A percentile compares a stretch with the other conserved stretches of the same genome.
Conservation (phyloP, 257 asterid genomes). For the Mitragyna speciosa region DNA sequence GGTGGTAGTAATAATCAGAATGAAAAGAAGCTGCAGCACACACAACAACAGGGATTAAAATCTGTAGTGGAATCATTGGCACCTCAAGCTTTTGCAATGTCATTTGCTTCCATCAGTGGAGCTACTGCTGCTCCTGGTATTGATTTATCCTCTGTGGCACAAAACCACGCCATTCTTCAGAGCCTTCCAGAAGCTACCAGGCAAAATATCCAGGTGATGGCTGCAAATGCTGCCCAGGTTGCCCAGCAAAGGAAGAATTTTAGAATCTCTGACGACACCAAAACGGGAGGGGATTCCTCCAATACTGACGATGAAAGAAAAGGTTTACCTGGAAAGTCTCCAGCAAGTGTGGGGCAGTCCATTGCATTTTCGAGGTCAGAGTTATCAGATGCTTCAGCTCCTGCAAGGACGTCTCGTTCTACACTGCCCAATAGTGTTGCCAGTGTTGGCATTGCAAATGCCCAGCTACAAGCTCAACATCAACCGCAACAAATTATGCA, state of each 20-base stretch:
- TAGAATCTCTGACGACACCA: conserved; percentile 60
- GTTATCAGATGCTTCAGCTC: conserved; percentile 43
- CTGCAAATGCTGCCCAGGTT: conserved; percentile 50
- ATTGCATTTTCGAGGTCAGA: conserved; percentile 74
- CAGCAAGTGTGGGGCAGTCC: conserved; percentile 54
- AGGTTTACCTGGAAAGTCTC: conserved; percentile 40
- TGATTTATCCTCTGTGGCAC: conserved; percentile 65
- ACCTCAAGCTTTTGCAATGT: conserved; percentile 72
- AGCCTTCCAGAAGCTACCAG: conserved; percentile 61
- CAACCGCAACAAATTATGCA: conserved; percentile 47
- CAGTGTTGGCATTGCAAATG: conserved; percentile 39
- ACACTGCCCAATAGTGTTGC: conserved; percentile 34
- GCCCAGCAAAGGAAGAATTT: conserved; percentile 58
- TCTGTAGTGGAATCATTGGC: conserved; percentile 56
- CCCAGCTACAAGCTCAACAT: conserved; percentile 57
- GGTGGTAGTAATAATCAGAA: conserved; percentile 37
- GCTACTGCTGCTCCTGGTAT: conserved; percentile 46
- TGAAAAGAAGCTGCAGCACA: conserved; percentile 61
- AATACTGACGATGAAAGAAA: conserved; percentile 63
- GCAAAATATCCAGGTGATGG: conserved; percentile 68
- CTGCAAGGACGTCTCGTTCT: conserved; percentile 50
- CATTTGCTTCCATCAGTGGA: conserved; percentile 74
- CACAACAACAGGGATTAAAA: conserved; percentile 51
- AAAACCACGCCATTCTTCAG: conserved; percentile 72
- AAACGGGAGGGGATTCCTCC: conserved; percentile 55